Percentiles rank a stretch among this genome's conserved stretches.
Evolutionary conservation across 352 stramenopile species (phyloP).

Genomic region (Thraustochytrium sp.): DNA sequence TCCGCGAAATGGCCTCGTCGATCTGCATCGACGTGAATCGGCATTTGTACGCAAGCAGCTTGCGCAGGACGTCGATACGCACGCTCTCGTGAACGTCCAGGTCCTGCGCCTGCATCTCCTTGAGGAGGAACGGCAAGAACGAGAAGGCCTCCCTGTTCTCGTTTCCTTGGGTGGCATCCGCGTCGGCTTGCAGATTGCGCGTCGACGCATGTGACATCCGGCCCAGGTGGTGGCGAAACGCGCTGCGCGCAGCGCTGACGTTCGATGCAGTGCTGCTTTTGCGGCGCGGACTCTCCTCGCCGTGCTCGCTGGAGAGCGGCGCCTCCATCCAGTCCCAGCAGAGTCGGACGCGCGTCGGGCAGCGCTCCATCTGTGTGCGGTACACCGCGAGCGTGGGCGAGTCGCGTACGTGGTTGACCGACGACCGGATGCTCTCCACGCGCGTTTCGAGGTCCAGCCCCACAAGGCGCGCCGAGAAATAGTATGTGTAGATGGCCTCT

Average conservation of each 20-base stretch:
- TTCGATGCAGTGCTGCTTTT: not conserved
- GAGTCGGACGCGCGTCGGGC: not conserved
- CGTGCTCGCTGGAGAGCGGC: not conserved
- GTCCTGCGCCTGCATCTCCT: not conserved
- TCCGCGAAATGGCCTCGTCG: not conserved
- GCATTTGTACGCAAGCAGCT: not conserved
- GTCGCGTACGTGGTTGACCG: not conserved
- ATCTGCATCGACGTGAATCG: not conserved
- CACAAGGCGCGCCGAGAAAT: not conserved
- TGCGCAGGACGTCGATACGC: not conserved
- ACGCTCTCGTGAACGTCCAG: not conserved
- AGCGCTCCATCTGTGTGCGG: not conserved
- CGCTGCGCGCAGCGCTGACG: not conserved
- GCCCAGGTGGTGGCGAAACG: not conserved
- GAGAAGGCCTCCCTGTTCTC: not conserved
- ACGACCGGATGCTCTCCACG: not conserved
- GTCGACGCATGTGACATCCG: not conserved
- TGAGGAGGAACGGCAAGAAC: not conserved
- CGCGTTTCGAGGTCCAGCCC: not conserved
- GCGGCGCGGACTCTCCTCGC: not conserved
- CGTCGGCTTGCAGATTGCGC: not conserved
- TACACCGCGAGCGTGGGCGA: not conserved
- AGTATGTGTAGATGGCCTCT: not conserved
- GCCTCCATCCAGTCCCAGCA: slow-evolving; percentile 29
- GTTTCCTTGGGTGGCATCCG: not conserved